These are phyloP conservation scores for Chloroidium sp. DNA, from an alignment of 163 green algal species.

Conservation along the genomic window DNA sequence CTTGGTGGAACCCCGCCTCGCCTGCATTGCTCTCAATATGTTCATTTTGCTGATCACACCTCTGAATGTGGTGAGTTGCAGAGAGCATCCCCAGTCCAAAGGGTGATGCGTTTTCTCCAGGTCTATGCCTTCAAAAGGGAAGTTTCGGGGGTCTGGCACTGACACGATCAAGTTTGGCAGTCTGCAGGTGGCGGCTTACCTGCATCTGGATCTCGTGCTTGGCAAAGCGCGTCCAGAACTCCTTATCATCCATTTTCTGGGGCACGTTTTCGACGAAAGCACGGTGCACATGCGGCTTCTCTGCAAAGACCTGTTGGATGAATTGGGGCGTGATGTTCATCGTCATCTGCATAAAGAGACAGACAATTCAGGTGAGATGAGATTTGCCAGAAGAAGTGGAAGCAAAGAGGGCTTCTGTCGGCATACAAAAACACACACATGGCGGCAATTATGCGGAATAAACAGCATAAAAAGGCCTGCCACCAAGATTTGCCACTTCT, in stretches of 20 bases:
- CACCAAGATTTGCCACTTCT: constrained; percentile 9
- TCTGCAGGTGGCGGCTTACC: not conserved
- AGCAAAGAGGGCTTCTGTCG: constrained; percentile 7
- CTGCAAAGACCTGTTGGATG: constrained; percentile 64
- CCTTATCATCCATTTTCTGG: constrained; percentile 32
- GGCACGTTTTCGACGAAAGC: constrained; percentile 59
- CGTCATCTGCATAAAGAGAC: constrained; percentile 11
- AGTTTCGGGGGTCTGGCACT: too few species aligned
- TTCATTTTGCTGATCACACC: not conserved
- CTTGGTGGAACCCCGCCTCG: not conserved
- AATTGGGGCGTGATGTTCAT: constrained; percentile 46
- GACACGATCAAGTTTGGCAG: too few species aligned
- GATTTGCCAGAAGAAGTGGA: too few species aligned
- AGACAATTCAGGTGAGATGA: too few species aligned
- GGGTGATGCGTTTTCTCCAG: too few species aligned
- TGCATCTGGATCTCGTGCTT: constrained; percentile 25
- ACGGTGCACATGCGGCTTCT: constrained; percentile 56
- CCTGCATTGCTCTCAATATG: not conserved
- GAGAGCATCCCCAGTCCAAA: too few species aligned
- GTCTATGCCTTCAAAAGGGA: too few species aligned
- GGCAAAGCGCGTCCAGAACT: constrained; percentile 59
- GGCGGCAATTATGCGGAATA: not conserved
- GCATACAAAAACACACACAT: constrained; percentile 1
- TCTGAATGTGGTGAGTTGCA: too few species aligned
- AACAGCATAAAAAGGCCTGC: not conserved